Base-by-base conservation (phyloP, 176 grass and related monocot genomes). In the Cenchrus fungigraminus region DNA sequence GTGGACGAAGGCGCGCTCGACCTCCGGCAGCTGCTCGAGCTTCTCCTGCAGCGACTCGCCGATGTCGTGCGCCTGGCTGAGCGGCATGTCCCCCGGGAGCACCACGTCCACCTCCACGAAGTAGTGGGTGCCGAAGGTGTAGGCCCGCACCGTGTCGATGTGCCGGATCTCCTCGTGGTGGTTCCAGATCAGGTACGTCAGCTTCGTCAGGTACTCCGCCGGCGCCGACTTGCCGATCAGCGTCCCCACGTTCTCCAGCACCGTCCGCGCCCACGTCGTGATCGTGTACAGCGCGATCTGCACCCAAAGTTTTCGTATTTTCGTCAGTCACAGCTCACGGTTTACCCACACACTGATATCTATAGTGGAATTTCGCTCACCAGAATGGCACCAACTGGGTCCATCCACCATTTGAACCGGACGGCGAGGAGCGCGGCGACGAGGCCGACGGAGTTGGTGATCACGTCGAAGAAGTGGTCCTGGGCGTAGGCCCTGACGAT, bases 391-490 rank as follows among this genome's bases (percentile, higher is more conserved):
- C 97, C 97, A 1, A 92, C 49, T 0, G 97, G 91, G 45, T 98
- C 97, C 88, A 98, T 96, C 97, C 97, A 98, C 97, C 93, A 99
- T 34, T 89, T 86, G 71, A 54, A 99, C 32, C 22, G 52, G 12
- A 88, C 90, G 0, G 97, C 93, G 3, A 99, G 91, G 3, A 99
- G n/a, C 0, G 97, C 88, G 1, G 88, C 42, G 11, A 89, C 90
- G 1, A 99, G 84, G 52, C 97, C 97, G 47, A 99, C 86, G 2
- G 91, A 96, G 88, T 99, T 99, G 4, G 97, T 99, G 72, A 99
- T 96, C 20, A 99, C 97, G 62, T 99, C 97, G 25, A 99, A 99
- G 81, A 96, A 96, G 65, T 99, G 97, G 31, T 99, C 97, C 66
- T 94, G 97, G 12, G 93, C 97, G 22, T 99, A 99, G 0, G 97